Percentiles rank a stretch among this genome's conserved stretches.
Conservation (phyloP, 345 rosid genomes). For the Eucalyptus pauciflora region DNA sequence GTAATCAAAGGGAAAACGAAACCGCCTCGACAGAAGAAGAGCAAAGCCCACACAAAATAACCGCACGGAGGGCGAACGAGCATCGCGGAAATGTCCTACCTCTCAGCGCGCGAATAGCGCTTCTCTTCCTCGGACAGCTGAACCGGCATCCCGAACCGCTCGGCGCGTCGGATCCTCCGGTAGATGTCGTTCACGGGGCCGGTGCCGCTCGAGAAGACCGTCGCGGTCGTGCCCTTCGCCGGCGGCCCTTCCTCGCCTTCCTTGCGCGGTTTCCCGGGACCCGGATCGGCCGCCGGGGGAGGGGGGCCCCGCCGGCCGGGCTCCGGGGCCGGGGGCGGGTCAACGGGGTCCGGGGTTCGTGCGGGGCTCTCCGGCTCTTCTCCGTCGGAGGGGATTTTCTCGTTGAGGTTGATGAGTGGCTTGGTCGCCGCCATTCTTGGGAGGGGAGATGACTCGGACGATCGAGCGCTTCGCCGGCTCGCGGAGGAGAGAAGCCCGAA, state of each 20-base stretch:
- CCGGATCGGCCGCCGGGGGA: background rate
- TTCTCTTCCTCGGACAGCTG: conserved; percentile 82
- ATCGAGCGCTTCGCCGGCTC: background rate
- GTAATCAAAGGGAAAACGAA: background rate
- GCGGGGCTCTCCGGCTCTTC: conserved; percentile 11
- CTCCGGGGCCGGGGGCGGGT: background rate
- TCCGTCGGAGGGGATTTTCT: conserved; percentile 19
- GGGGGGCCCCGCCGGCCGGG: background rate
- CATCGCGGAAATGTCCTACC: conserved; percentile 15
- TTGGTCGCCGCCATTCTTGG: conserved; percentile 35
- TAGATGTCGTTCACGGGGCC: conserved; percentile 31
- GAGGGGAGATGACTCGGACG: background rate
- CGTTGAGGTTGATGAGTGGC: conserved; percentile 7
- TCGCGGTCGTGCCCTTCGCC: background rate
- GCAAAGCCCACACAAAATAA: background rate
- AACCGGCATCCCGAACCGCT: conserved; percentile 76
- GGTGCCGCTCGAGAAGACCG: background rate
- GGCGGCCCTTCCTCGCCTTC: background rate
- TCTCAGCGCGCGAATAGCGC: conserved; percentile 83
- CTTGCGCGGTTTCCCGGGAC: background rate
- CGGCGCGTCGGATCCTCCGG: conserved; percentile 87
- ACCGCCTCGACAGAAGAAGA: fast-evolving
- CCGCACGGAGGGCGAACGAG: background rate
- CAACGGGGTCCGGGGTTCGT: conserved; percentile 6
- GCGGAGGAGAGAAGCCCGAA: background rate